These are phyloP conservation scores for Penicillium argentinense DNA, from an alignment of 495 filamentous ascomycete species.

Conservation along the genomic window DNA sequence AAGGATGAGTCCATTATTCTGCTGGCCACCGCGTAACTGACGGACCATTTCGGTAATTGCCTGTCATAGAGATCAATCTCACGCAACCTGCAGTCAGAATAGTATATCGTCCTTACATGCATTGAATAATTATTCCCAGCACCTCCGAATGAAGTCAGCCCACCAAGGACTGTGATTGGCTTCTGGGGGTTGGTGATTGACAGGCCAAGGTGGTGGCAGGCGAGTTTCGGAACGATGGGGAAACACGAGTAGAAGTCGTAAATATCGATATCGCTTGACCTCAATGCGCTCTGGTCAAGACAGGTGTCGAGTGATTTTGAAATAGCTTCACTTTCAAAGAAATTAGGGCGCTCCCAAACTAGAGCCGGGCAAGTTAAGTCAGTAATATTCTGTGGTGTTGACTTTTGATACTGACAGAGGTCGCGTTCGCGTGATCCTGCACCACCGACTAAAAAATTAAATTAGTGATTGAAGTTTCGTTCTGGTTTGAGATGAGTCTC, in stretches of 20 bases:
- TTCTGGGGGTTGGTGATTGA: conserved; percentile 37
- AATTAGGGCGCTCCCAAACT: conserved; percentile 58
- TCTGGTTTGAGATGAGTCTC: not conserved
- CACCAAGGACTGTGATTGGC: conserved; percentile 54
- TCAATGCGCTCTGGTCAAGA: conserved; percentile 32
- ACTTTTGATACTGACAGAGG: conserved; percentile 43
- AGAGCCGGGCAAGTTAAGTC: not conserved
- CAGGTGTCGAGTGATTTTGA: conserved; percentile 50
- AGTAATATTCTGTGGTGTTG: too few species aligned
- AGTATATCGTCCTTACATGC: conserved; percentile 41
- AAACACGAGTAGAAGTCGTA: conserved; percentile 61
- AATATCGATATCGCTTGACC: conserved; percentile 47
- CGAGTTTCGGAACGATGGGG: conserved; percentile 59
- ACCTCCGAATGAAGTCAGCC: conserved; percentile 58
- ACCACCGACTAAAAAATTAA: not conserved
- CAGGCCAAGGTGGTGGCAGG: conserved; percentile 50
- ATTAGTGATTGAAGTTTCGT: not conserved
- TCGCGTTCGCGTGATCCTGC: conserved; percentile 13
- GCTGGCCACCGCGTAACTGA: conserved; percentile 39
- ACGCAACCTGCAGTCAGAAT: not conserved
- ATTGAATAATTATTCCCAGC: conserved; percentile 63
- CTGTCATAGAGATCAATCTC: conserved; percentile 18
- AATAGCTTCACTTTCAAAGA: conserved; percentile 48
- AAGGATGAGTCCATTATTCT: conserved; percentile 47
- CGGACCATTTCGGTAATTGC: conserved; percentile 51